Evolutionary conservation across 2,329 filamentous ascomycete genomes (phyloP), one percentile per base, ranked within the genome.

Genomic region (Coniochaeta pulveracea): DNA sequence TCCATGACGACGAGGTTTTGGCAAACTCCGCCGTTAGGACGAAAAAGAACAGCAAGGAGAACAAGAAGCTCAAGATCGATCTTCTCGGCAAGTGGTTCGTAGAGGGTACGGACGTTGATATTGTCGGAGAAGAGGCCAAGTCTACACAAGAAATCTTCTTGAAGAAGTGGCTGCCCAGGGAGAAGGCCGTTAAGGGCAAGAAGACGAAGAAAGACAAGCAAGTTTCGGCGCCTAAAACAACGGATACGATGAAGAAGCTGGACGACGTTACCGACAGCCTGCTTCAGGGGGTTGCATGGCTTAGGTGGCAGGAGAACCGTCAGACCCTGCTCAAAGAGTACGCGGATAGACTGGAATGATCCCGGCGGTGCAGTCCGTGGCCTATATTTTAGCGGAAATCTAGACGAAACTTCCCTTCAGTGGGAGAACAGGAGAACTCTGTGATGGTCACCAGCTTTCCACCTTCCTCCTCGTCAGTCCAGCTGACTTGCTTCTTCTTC

Each of bases 231-330:
- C 40, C 12, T 11, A 37, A 22, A 11, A 14, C 14, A 4, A 9
- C 32, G 22, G 44, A 47, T 36, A 46, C 45, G 37, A 41, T 50
- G 31, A 51, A 42, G n/a, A 91, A 91, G 54, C 54, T 89, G 34
- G 85, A 93, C 53, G 85, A 93, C 58, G 56, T 93, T 32, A 80
- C 84, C 0, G 85, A 93, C 58, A 82, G 78, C 49, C 57, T 91
- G 17, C 51, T 91, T 34, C 85, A 93, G 52, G 85, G 76, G 3
- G 64, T 85, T 37, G 77, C 82, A 3, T 89, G 81, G 76, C 54
- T 85, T 23, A 66, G 76, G 39, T 93, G 85, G 85, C 73, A 85
- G 48, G 58, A 64, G 43, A 81, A 81, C n/a, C n/a, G n/a, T n/a
- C n/a, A n/a, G n/a, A n/a, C n/a, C n/a, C n/a, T n/a, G n/a, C n/a